A percentile compares a stretch with the other conserved stretches of the same genome.
phyloP scores from a whole-genome alignment of 495 filamentous ascomycete species.

The Aspergillus sclerotioniger region DNA sequence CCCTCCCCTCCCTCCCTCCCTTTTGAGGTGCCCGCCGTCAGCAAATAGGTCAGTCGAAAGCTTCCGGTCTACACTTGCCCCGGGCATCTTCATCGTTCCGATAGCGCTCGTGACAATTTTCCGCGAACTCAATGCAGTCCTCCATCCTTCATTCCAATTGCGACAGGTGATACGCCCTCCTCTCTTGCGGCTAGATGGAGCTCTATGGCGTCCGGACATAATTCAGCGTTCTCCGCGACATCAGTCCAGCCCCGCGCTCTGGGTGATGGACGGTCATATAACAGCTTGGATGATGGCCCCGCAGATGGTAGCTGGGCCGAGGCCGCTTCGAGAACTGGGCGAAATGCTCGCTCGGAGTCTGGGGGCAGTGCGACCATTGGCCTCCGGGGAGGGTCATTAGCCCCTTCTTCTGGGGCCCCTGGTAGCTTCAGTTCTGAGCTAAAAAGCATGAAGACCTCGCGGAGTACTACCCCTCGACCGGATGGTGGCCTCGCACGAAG shows the following conservation, averaged over 20 bases:
- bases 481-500: slow-evolving; percentile 55
- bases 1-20: slow-evolving; percentile 13
- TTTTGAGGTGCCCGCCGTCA: slow-evolving; percentile 12
- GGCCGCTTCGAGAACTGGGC: slow-evolving; percentile 34
- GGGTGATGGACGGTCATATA: slow-evolving; percentile 53
- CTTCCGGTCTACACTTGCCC: slow-evolving; percentile 1
- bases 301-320: slow-evolving; percentile 50
- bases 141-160: slow-evolving; percentile 25
- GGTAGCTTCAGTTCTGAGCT: slow-evolving; percentile 93
- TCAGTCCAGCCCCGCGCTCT: slow-evolving; percentile 67
- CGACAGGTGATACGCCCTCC: slow-evolving; percentile 42
- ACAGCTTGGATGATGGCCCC: slow-evolving; percentile 55
- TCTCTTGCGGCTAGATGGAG: slow-evolving; percentile 44
- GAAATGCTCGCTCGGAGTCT: slow-evolving; percentile 55
- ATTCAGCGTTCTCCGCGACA: slow-evolving; percentile 57
- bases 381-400: slow-evolving; percentile 59
- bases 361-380: slow-evolving; percentile 60
- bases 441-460: slow-evolving; percentile 67
- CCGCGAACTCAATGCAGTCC: slow-evolving; percentile 36
- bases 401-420: slow-evolving; percentile 64
- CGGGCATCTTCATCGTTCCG: background rate
- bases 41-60: slow-evolving; percentile 8
- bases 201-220: slow-evolving; percentile 50
- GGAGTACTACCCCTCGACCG: slow-evolving; percentile 64
- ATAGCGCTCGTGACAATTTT: background rate